Percentiles rank a stretch among this genome's conserved stretches.
Conservation (phyloP, 73 alveolate species). For the Tetrahymena elliotti region DNA sequence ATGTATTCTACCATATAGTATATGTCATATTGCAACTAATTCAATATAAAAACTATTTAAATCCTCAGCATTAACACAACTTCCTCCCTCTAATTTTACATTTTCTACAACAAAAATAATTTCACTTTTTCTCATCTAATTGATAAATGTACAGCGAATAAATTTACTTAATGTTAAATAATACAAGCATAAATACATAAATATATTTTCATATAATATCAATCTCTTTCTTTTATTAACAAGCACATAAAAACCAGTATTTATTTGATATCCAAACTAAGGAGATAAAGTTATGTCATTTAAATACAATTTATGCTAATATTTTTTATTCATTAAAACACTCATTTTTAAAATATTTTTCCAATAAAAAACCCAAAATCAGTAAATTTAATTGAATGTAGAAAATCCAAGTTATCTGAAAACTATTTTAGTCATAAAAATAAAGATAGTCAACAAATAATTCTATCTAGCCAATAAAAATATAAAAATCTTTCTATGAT, state of each 20-base stretch:
- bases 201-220: too few species aligned
- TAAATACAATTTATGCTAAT: too few species aligned
- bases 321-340: not conserved
- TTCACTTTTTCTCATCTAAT: not conserved
- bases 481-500: too few species aligned
- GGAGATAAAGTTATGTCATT: not conserved
- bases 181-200: too few species aligned
- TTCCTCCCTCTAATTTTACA: not conserved
- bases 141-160: not conserved
- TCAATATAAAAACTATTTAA: not conserved
- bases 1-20: not conserved
- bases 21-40: not conserved
- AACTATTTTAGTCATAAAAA: too few species aligned
- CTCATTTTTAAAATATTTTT: too few species aligned
- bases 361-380: too few species aligned
- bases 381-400: too few species aligned
- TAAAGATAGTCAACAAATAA: too few species aligned
- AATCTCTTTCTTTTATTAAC: not conserved
- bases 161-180: not conserved
- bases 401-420: too few species aligned
- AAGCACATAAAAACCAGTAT: not conserved
- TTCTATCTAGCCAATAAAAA: too few species aligned
- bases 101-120: not conserved
- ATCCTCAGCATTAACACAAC: not conserved
- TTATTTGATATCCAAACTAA: not conserved